Conservation (phyloP, 208 protist species). For the Leptomonas pyrrhocoris region DNA sequence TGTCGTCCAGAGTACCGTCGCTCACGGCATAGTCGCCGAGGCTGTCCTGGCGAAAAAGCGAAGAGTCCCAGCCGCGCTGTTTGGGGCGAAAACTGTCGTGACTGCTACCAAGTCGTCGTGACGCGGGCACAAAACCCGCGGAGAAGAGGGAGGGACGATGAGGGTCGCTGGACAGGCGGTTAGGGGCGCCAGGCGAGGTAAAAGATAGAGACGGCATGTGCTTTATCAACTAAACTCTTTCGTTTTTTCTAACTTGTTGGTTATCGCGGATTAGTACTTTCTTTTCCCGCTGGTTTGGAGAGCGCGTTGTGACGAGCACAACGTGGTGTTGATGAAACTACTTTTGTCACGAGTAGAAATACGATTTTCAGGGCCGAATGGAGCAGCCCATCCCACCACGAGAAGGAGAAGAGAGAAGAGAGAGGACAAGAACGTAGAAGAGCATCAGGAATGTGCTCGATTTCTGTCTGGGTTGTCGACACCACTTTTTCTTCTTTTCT, state of each 20-base stretch:
- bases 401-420: too few relatives aligned
- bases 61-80: background rate
- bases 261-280: background rate
- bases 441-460: too few relatives aligned
- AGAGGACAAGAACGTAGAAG: too few relatives aligned
- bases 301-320: too few relatives aligned
- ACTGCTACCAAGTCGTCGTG: background rate
- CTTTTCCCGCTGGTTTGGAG: too few relatives aligned
- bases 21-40: background rate
- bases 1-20: slow-evolving; percentile 6
- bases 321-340: too few relatives aligned
- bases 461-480: too few relatives aligned
- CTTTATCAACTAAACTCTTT: slow-evolving; percentile 1
- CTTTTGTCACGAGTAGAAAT: too few relatives aligned
- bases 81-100: background rate
- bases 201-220: background rate
- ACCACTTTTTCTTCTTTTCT: too few relatives aligned
- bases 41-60: slow-evolving; percentile 1
- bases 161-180: slow-evolving; percentile 4
- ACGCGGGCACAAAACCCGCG: background rate
- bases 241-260: background rate
- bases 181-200: background rate
- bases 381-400: too few relatives aligned
- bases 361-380: too few relatives aligned
- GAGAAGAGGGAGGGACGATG: slow-evolving; percentile 3